Base-by-base conservation (phyloP, 2,329 filamentous ascomycete genomes). In the Rugonectria rugulosa region DNA sequence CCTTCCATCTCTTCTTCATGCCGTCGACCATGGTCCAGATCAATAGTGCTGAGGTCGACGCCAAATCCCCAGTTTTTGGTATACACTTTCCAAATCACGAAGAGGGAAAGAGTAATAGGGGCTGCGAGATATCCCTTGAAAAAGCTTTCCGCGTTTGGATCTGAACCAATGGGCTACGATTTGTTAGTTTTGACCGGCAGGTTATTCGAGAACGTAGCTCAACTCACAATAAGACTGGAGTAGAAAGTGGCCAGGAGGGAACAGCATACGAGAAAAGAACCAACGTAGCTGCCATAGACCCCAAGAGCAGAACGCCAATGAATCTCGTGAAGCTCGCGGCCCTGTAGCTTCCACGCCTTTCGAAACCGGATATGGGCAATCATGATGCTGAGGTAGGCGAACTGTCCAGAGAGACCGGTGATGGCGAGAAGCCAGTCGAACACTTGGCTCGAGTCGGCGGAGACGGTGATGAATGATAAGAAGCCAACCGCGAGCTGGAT, bases 351-450 rank as follows among this genome's bases (percentile, higher is more conserved):
- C 86, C 85, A 88, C 1, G 84, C 86, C 11, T 68, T 63, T 27
- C 86, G 84, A 79, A 88, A 88, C 24, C 85, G 84, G 68, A 88
- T 86, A 67, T 88, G 85, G 2, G 55, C 48, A 12, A 86, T 69
- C 69, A 83, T 87, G 63, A 88, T 86, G 48, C 80, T 83, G 23
- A 78, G 83, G 85, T 85, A 88, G 23, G 84, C 81, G 70, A 87
- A 88, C 51, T 88, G 78, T 31, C 82, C 79, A 12, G 81, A 80
- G 10, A 88, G 77, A 57, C 83, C 85, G 4, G 84, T 86, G 7
- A 88, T 74, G 8, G 85, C 81, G 24, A 84, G 79, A 12, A 88
- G 79, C 86, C 86, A 88, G 61, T 82, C 78, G 58, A 88, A 86
- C 8, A 87, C 80, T 1, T 72, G 71, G 6, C 72, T 70, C 37